A percentile compares a stretch with the other conserved stretches of the same genome.
These are phyloP conservation scores for Xylaria grammica DNA, from an alignment of 495 filamentous ascomycete genomes.

Conservation along the genomic window DNA sequence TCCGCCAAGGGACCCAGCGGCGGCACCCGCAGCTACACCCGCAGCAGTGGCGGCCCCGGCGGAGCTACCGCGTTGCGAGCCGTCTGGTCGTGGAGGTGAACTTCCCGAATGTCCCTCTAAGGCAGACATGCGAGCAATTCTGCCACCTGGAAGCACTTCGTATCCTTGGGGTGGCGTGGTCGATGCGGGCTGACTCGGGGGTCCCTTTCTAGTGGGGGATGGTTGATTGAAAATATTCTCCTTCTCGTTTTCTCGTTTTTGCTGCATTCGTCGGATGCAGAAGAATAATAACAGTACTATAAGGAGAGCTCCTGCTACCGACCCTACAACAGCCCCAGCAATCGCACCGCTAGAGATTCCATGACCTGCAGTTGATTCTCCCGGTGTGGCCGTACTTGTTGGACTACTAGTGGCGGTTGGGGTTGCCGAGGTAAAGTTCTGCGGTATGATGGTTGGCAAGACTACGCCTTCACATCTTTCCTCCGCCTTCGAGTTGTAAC, in stretches of 20 bases:
- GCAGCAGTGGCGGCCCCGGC: slow-evolving; percentile 47
- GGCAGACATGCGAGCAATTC: slow-evolving; percentile 95
- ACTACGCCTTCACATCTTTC: slow-evolving; percentile 71
- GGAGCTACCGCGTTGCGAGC: slow-evolving; percentile 37
- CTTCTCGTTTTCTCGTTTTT: slow-evolving; percentile 62
- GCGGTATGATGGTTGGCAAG: slow-evolving; percentile 75
- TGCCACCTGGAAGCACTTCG: slow-evolving; percentile 80
- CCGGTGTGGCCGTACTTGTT: slow-evolving; percentile 49
- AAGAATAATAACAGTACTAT: slow-evolving; percentile 66
- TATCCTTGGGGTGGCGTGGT: slow-evolving; percentile 61
- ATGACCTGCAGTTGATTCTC: slow-evolving; percentile 26
- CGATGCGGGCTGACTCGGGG: slow-evolving; percentile 39
- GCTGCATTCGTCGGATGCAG: slow-evolving; percentile 62
- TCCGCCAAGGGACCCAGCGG: slow-evolving; percentile 45
- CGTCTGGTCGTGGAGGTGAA: slow-evolving; percentile 57
- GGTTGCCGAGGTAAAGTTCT: slow-evolving; percentile 65
- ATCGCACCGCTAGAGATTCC: slow-evolving; percentile 83
- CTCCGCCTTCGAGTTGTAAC: slow-evolving; percentile 76
- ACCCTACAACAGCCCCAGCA: slow-evolving; percentile 87
- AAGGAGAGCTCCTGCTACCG: slow-evolving; percentile 72
- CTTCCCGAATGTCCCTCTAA: slow-evolving; percentile 73
- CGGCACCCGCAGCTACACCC: slow-evolving; percentile 40
- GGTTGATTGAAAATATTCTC: slow-evolving; percentile 84
- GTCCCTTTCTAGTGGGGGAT: slow-evolving; percentile 70
- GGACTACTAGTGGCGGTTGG: slow-evolving; percentile 48